These are phyloP conservation scores for Kokia cookei DNA, from an alignment of 441 rosid genomes.

Conservation along the genomic window DNA sequence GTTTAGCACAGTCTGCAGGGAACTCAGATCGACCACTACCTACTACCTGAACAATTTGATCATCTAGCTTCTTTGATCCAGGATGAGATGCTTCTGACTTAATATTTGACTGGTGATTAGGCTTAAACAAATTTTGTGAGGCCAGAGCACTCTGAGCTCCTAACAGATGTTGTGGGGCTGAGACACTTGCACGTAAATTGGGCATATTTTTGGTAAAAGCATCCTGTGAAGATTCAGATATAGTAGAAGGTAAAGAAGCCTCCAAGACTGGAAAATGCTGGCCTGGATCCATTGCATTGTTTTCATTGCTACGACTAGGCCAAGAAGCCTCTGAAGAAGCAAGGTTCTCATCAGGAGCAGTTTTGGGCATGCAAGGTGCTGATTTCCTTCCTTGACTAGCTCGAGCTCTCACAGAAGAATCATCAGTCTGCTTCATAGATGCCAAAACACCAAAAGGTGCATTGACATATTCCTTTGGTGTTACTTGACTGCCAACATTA, in stretches of 20 bases:
- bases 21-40: conserved; percentile 30
- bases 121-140: conserved; percentile 24
- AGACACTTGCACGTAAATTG: conserved; percentile 28
- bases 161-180: conserved; percentile 31
- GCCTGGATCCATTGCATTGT: conserved; percentile 22
- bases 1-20: conserved; percentile 20
- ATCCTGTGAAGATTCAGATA: conserved; percentile 30
- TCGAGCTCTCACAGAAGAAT: conserved; percentile 37
- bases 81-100: conserved; percentile 31
- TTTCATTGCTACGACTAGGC: conserved; percentile 21
- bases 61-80: conserved; percentile 30
- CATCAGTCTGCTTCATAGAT: conserved; percentile 29
- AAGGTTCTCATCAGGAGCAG: conserved; percentile 13
- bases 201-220: conserved; percentile 29
- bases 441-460: conserved; percentile 32
- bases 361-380: conserved; percentile 19
- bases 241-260: conserved; percentile 31
- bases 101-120: conserved; percentile 28
- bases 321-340: conserved; percentile 27
- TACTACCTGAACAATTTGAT: conserved; percentile 31
- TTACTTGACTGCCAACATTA: conserved; percentile 27
- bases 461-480: conserved; percentile 23
- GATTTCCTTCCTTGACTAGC: conserved; percentile 24
- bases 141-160: conserved; percentile 31
- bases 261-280: conserved; percentile 47